These are phyloP conservation scores for Amorphotheca resinae DNA, from an alignment of 495 filamentous ascomycete species.

Conservation along the genomic window DNA sequence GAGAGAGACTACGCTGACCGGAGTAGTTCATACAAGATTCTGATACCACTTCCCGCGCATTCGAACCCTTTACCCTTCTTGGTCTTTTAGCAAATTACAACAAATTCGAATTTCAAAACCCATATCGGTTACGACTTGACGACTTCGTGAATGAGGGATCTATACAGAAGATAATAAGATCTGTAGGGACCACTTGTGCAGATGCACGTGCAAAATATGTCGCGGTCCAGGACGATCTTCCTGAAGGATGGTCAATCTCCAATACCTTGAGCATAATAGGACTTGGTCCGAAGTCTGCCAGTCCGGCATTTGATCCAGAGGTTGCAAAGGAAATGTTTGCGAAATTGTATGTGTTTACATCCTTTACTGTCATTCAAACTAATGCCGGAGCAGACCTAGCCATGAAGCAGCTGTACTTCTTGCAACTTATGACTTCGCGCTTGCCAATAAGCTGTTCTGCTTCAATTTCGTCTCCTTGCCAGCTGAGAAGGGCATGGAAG, in stretches of 20 bases:
- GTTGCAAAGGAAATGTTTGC: slow-evolving; percentile 69
- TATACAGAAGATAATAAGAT: slow-evolving; percentile 69
- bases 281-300: slow-evolving; percentile 52
- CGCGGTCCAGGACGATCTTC: slow-evolving; percentile 81
- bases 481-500: slow-evolving; percentile 52
- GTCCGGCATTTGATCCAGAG: slow-evolving; percentile 47
- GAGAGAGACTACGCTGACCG: slow-evolving; percentile 3
- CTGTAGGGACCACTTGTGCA: slow-evolving; percentile 58
- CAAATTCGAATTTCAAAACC: slow-evolving; percentile 98
- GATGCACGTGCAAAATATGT: slow-evolving; percentile 62
- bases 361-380: neutral
- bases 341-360: slow-evolving; percentile 29
- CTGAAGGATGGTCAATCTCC: slow-evolving; percentile 77
- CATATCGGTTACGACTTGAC: slow-evolving; percentile 86
- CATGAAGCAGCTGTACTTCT: slow-evolving; percentile 68
- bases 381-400: slow-evolving; percentile 46
- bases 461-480: slow-evolving; percentile 59
- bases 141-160: slow-evolving; percentile 90
- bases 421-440: slow-evolving; percentile 83
- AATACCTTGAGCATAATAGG: slow-evolving; percentile 77
- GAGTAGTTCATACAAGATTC: slow-evolving; percentile 74
- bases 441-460: slow-evolving; percentile 93
- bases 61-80: slow-evolving; percentile 69
- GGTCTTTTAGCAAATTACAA: slow-evolving; percentile 96
- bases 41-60: slow-evolving; percentile 44